phyloP scores from a whole-genome alignment of 176 grass and related monocot genomes.

The Urochloa ruziziensis region DNA sequence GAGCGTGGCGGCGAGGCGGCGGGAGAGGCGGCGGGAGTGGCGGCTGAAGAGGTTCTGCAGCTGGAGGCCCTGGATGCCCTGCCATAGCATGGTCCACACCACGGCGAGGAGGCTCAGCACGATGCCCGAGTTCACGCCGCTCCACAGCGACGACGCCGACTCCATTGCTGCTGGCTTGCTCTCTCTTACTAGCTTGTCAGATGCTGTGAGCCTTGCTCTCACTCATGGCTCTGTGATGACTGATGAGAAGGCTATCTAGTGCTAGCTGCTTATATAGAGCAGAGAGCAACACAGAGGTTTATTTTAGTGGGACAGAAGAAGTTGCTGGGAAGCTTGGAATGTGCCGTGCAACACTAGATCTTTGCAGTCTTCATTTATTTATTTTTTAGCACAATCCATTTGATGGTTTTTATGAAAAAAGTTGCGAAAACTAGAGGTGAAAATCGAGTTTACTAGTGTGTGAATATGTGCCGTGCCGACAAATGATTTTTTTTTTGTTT shows the following conservation, averaged over 20 bases:
- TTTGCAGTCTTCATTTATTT: neutral
- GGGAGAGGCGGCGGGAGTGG: neutral
- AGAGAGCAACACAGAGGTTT: neutral
- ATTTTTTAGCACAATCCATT: neutral
- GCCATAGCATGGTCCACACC: neutral
- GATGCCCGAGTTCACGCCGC: constrained; percentile 7
- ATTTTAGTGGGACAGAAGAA: neutral
- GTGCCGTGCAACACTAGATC: neutral
- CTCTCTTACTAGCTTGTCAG: neutral
- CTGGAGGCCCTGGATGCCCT: constrained; percentile 15
- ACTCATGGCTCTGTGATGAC: neutral
- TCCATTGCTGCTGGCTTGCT: neutral
- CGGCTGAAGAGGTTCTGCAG: neutral
- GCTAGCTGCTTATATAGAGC: neutral
- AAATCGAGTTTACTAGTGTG: no score
- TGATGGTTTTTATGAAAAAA: neutral
- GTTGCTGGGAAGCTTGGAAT: neutral
- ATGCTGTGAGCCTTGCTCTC: neutral
- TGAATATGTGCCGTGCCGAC: no score
- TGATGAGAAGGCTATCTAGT: neutral
- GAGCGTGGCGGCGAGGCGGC: neutral
- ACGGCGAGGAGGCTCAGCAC: constrained; percentile 9
- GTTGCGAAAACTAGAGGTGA: no score
- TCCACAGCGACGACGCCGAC: neutral
- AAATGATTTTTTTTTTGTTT: neutral